Base-by-base conservation (phyloP, 1,284 basidiomycete genomes). In the Melampsora abietis-canadensis region DNA sequence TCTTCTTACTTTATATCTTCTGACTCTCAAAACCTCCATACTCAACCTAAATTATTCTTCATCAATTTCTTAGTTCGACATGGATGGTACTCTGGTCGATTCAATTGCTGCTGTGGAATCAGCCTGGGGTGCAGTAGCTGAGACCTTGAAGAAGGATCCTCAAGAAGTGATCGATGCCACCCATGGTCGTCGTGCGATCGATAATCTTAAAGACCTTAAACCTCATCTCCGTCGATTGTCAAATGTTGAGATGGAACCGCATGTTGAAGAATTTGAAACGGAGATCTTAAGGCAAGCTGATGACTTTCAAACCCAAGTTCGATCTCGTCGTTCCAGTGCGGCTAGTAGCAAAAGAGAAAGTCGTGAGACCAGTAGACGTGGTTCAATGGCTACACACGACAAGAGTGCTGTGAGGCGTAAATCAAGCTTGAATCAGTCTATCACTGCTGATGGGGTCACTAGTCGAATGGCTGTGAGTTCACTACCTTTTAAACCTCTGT, bases 71-170 rank as follows among this genome's bases (percentile, higher is more conserved):
- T 76, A 64, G 70, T 61, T 73, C n/a, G 63, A 59, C 10, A 63
- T 54, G 68, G 72, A 76, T 65, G 75, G 79, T 59, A 90, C 88
- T 14, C 83, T 90, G 72, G 90, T 89, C 68, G 88, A 90, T 80
- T 89, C 88, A 34, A 90, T 90, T 79, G 84, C 87, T 30, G 89
- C 90, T 10, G 88, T 90, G 77, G 90, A 91, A 81, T 88, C 88
- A 6, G 90, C 90, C 7, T 91, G 90, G 90, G 86, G 86, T 46
- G 88, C 88, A 78, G 89, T 91, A 66, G 89, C 90, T 2, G 83
- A 83, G 59, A 88, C 89, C 80, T 75, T 81, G 31, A 77, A 79
- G n/a, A 63, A 64, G 48, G 77, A 78, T 59, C 77, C 78, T 15
- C 77, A 81, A 31, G 78, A 80, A 30, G 81, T 81, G 47, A 81